These are phyloP conservation scores for Lichtheimia ramosa DNA, from an alignment of 371 early-diverging fungal genomes.

Conservation along the genomic window DNA sequence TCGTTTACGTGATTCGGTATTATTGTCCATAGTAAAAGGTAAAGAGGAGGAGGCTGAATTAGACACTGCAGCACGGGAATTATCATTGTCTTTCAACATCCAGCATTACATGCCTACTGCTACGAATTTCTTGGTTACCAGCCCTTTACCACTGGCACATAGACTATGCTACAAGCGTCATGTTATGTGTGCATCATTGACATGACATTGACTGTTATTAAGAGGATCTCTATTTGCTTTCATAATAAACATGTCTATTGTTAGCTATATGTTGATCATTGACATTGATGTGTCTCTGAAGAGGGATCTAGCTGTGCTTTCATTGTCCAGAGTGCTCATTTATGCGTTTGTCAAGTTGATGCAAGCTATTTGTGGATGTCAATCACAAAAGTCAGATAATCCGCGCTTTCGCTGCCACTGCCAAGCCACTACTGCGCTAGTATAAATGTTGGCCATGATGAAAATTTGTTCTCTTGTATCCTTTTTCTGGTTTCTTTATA, in stretches of 20 bases:
- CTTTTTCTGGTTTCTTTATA: neutral
- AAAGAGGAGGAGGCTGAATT: no score
- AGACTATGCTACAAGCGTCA: neutral
- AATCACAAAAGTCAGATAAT: no score
- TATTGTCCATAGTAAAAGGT: neutral
- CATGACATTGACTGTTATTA: no score
- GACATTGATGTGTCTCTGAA: no score
- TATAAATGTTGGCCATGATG: neutral
- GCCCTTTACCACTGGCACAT: neutral
- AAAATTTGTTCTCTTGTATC: neutral
- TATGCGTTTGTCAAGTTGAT: neutral
- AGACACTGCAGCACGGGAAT: neutral
- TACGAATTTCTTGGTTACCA: neutral
- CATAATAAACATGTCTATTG: no score
- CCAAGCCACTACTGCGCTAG: neutral
- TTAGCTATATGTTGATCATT: no score
- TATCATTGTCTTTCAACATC: neutral
- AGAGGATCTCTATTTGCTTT: no score
- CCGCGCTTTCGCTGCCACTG: neutral
- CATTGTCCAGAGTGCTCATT: neutral
- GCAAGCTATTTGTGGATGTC: neutral
- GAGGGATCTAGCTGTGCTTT: neutral
- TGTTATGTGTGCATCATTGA: no score
- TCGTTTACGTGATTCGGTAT: constrained; percentile 1
- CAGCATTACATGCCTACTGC: neutral